Evolutionary conservation across 371 early-diverging fungal genomes (phyloP).

Genomic region (Rhizoclosmatium hyalinum): DNA sequence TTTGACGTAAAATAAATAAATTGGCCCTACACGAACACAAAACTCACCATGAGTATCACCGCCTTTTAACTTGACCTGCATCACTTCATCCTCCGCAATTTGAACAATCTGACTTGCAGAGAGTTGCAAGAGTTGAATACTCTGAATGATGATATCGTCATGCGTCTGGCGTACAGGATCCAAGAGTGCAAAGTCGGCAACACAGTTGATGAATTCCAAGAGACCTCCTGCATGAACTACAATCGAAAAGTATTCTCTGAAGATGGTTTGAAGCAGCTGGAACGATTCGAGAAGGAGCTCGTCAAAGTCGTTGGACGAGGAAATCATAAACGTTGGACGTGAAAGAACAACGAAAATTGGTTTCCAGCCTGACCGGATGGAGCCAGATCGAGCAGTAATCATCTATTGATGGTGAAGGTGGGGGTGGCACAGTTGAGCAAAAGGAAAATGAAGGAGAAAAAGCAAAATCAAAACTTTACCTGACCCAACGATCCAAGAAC

Average conservation of each 20-base stretch:
- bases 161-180: constrained; percentile 39
- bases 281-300: constrained; percentile 71
- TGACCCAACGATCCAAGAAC: constrained; percentile 53
- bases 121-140: constrained; percentile 66
- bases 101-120: constrained; percentile 55
- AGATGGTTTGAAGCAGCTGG: constrained; percentile 71
- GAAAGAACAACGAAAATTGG: constrained; percentile 71
- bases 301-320: constrained; percentile 50
- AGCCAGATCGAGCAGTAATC: constrained; percentile 51
- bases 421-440: not conserved
- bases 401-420: constrained; percentile 38
- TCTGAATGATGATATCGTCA: constrained; percentile 66
- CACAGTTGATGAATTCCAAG: constrained; percentile 79
- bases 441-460: not conserved
- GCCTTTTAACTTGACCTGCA: constrained; percentile 21
- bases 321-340: constrained; percentile 38
- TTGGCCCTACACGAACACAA: too few species aligned
- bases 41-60: not conserved
- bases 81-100: constrained; percentile 39
- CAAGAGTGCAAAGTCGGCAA: constrained; percentile 80
- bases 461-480: constrained; percentile 19
- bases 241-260: constrained; percentile 72
- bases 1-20: too few species aligned
- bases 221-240: constrained; percentile 64
- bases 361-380: constrained; percentile 75